Evolutionary conservation across 306 rosid genomes (phyloP).

Genomic region (Vicia sativa): DNA sequence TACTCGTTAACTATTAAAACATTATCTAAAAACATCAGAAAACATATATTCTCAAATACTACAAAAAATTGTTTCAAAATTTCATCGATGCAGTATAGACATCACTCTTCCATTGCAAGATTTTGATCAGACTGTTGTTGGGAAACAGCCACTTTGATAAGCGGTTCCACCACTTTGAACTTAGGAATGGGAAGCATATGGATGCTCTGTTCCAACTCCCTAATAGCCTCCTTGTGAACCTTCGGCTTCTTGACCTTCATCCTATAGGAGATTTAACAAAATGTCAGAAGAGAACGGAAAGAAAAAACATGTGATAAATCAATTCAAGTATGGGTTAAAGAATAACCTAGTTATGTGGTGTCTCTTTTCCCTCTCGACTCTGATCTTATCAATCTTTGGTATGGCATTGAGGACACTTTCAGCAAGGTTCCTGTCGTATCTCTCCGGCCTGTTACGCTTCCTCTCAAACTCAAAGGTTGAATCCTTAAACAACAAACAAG

Average conservation of each 20-base stretch:
- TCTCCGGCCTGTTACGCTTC: conserved; percentile 85
- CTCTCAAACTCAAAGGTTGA: conserved; percentile 95
- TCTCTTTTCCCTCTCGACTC: conserved; percentile 48
- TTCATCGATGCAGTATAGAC: background rate
- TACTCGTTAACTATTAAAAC: too few species aligned
- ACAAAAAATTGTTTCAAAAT: conserved; percentile 24
- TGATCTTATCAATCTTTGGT: conserved; percentile 70
- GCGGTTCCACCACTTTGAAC: too few species aligned
- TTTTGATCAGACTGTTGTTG: conserved; percentile 43
- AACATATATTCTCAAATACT: background rate
- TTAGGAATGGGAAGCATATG: background rate
- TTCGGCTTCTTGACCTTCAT: conserved; percentile 52
- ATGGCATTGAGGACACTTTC: conserved; percentile 62
- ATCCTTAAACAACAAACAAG: conserved; percentile 48
- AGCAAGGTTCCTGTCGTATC: conserved; percentile 74
- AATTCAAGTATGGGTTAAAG: conserved; percentile 21
- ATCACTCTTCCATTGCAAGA: conserved; percentile 71
- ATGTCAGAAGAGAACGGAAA: conserved; percentile 20
- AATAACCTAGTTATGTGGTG: conserved; percentile 62
- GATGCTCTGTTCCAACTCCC: conserved; percentile 57
- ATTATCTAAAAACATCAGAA: conserved; percentile 1
- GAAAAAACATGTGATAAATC: background rate
- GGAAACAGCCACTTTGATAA: conserved; percentile 52
- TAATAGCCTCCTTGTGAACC: conserved; percentile 39
- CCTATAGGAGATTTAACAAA: conserved; percentile 42